Evolutionary conservation across 2,329 filamentous ascomycete genomes (phyloP).

Genomic region (Colletotrichum sp.): DNA sequence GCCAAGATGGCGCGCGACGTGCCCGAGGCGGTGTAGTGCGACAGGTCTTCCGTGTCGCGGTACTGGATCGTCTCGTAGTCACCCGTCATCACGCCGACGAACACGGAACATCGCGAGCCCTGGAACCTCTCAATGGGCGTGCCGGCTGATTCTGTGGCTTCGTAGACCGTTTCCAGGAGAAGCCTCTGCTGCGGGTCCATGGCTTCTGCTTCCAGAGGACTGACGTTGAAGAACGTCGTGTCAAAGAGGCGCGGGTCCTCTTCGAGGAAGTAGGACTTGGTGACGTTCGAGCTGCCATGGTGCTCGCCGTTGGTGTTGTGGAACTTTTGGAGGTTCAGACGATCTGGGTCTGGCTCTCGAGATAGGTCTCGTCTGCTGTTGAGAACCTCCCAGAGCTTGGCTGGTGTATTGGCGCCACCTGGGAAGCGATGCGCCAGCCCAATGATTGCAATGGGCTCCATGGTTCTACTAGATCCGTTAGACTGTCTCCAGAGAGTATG

Average conservation of each 20-base stretch:
- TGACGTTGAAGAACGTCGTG: slow-evolving; percentile 32
- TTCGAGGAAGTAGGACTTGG: slow-evolving; percentile 24
- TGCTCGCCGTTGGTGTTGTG: slow-evolving; percentile 18
- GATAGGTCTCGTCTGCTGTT: not conserved
- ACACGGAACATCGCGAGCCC: not conserved
- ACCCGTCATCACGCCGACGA: slow-evolving; percentile 24
- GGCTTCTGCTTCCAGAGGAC: slow-evolving; percentile 28
- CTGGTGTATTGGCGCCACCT: not conserved
- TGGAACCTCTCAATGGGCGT: not conserved
- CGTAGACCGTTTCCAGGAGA: slow-evolving; percentile 38
- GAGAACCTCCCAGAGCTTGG: slow-evolving; percentile 12
- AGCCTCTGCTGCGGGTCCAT: slow-evolving; percentile 39
- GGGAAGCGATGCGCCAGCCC: slow-evolving; percentile 2
- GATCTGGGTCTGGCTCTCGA: not conserved
- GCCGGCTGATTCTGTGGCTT: slow-evolving; percentile 30
- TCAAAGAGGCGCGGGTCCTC: slow-evolving; percentile 28
- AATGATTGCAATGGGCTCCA: slow-evolving; percentile 24
- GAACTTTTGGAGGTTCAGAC: not conserved
- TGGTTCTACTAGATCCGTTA: not conserved
- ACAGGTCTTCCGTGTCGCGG: slow-evolving; percentile 27
- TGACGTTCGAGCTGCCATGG: slow-evolving; percentile 27
- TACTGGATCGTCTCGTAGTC: slow-evolving; percentile 32
- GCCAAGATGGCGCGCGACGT: slow-evolving; percentile 31
- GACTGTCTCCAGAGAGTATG: not conserved
- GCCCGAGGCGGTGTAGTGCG: slow-evolving; percentile 28